Evolutionary conservation across 371 early-diverging fungal genomes (phyloP), one percentile per base, ranked within the genome.

Genomic region (Parasitella parasitica): DNA sequence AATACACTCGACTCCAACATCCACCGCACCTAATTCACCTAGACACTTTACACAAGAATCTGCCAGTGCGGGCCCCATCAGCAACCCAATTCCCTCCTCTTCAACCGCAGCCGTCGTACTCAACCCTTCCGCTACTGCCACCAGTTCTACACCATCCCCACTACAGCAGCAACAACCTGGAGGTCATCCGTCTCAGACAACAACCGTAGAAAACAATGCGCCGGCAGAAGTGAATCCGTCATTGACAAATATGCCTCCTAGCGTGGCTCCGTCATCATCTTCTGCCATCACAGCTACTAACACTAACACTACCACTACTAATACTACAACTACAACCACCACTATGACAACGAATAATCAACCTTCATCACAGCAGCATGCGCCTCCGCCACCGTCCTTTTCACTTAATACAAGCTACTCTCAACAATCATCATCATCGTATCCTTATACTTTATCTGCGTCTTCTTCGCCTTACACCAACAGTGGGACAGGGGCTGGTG

Each of bases 1-100:
- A 4, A 39, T 59, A 16, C 64, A 62, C 34, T 64, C 70, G 15
- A 71, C 71, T 0, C 64, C 71, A 13, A 41, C 57, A 0, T 62
- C 73, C 0, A 59, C 73, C 15, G 63, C 63, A 5, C 69, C 73
- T 22, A 57, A 36, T 49, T 65, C 70, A 26, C 68, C 63, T 9
- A 34, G 50, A 57, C 53, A 49, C 15, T 32, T 16, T 30, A 11
- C 22, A 26, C 63, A 39, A 15, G 38, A 37, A 39, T 16, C 55
- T 13, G 6, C 20, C 8, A 41, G 41, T n/a, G 3, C 20, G 6
- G 6, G 16, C 6, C 41, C 18, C 8, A 16, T 18, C 8, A 39
- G 37, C 13, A n/a, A 18, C 20, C 3, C 37, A 9, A 13, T 37
- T 13, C 3, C 16, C 24, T 48, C 48, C 15, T 46, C 46, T 24